A percentile compares a stretch with the other conserved stretches of the same genome.
phyloP scores from a whole-genome alignment of 2,329 filamentous ascomycete species.

The Alternaria postmessia region DNA sequence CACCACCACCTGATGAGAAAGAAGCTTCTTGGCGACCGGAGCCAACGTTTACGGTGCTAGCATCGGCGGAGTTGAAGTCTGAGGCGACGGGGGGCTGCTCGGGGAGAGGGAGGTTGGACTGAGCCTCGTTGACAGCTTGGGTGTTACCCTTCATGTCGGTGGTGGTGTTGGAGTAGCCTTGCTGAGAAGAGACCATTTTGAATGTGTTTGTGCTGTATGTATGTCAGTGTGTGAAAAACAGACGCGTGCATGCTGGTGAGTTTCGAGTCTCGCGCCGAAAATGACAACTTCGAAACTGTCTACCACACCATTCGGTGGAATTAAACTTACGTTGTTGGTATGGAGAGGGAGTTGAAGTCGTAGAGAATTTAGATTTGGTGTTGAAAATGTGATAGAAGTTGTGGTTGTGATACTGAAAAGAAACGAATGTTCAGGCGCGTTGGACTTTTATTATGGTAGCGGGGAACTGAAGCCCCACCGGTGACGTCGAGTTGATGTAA shows the following conservation, averaged over 20 bases:
- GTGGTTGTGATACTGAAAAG: conserved; percentile 9
- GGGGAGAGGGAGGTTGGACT: conserved; percentile 79
- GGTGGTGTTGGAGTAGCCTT: conserved; percentile 32
- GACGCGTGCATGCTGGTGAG: background rate
- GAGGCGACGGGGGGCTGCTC: conserved; percentile 79
- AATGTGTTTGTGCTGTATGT: conserved; percentile 9
- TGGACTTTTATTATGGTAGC: conserved; percentile 23
- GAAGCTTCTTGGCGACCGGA: conserved; percentile 63
- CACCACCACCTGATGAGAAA: conserved; percentile 56
- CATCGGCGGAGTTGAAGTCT: conserved; percentile 79
- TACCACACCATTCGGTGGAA: background rate
- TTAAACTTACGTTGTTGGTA: conserved; percentile 19
- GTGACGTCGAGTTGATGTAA: conserved; percentile 28
- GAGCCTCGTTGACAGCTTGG: conserved; percentile 70
- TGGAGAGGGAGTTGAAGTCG: conserved; percentile 1
- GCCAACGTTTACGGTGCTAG: conserved; percentile 73
- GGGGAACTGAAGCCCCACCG: conserved; percentile 18
- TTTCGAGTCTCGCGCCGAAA: background rate
- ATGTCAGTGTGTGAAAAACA: background rate
- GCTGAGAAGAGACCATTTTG: conserved; percentile 37
- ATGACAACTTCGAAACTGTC: background rate
- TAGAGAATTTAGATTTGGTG: background rate
- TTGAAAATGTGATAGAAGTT: conserved; percentile 8
- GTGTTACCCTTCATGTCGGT: conserved; percentile 39
- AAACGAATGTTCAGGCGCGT: conserved; percentile 6